Base-by-base conservation (phyloP, 208 protist species). In the Tritrichomonas musculus region DNA sequence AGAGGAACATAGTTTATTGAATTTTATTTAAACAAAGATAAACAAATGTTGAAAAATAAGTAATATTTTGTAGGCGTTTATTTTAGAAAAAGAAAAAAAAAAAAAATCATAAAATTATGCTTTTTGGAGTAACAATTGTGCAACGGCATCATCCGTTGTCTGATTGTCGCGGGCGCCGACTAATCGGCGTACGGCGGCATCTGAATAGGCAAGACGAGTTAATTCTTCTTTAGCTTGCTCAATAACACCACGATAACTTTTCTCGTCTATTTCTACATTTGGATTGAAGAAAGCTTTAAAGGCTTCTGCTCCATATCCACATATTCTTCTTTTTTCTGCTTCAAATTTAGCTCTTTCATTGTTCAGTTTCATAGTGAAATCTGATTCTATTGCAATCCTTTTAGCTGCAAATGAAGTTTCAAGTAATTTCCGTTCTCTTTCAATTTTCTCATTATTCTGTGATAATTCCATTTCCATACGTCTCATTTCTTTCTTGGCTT, bases 101-200 rank as follows among this genome's bases (percentile, higher is more conserved):
- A n/a, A n/a, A n/a, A n/a, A n/a, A n/a, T n/a, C n/a, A n/a, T n/a
- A n/a, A n/a, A n/a, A n/a, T 60, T 60, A 60, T 22, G 53, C 53
- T 60, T 60, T 60, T 60, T 60, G 53, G 53, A 60, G 53, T 60
- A 60, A 60, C 53, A 88, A 20, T 39, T 88, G 41, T 57, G 77
- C 77, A 50, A 88, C 77, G 0, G 77, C 77, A 88, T 88, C 77
- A 20, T 88, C 47, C 44, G 77, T 88, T 57, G 77, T 88, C 30
- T 88, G 77, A 13, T 88, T 88, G 3, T 88, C 77, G 27, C 77
- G 11, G 1, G 77, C 77, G 41, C 47, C 27, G 3, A 88, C 3
- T 49, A 88, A 47, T 27, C 77, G 0, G 33, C 77, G 44, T 39
- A 88, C 44, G 1, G 77, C 77, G 20, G 41, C 44, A 41, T 88